These are phyloP conservation scores for Dendryphion nanum DNA, from an alignment of 2,329 filamentous ascomycete species.

Conservation along the genomic window DNA sequence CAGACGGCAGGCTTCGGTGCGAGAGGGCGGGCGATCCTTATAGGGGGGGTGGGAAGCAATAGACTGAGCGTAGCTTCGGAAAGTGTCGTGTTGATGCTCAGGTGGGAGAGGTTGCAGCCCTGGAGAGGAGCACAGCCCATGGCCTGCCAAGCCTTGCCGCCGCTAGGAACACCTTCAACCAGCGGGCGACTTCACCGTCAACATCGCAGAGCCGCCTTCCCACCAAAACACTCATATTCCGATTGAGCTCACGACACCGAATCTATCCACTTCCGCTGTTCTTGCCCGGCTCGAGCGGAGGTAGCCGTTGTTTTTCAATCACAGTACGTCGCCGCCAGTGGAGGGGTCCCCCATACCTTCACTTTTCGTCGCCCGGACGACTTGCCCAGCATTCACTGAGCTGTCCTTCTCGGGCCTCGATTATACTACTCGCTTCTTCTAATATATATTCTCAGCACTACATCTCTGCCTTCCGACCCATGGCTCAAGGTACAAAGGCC, in stretches of 20 bases:
- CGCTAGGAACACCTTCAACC: slow-evolving; percentile 1
- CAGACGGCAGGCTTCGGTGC: too few relatives aligned
- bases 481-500: slow-evolving; percentile 37
- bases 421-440: not conserved
- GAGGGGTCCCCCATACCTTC: slow-evolving; percentile 10
- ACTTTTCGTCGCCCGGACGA: slow-evolving; percentile 5
- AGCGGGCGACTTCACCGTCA: slow-evolving; percentile 1
- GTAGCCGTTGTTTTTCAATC: slow-evolving; percentile 7
- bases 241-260: slow-evolving; percentile 11
- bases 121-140: too few relatives aligned
- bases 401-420: not conserved
- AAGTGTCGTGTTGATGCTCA: too few relatives aligned
- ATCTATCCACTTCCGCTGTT: slow-evolving; percentile 10
- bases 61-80: too few relatives aligned
- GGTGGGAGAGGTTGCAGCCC: too few relatives aligned
- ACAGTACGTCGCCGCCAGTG: slow-evolving; percentile 11
- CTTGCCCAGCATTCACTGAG: slow-evolving; percentile 1
- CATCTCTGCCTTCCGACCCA: slow-evolving; percentile 14
- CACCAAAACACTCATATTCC: slow-evolving; percentile 5
- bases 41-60: too few relatives aligned
- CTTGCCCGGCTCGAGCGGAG: slow-evolving; percentile 9
- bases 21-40: too few relatives aligned
- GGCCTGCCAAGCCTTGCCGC: too few relatives aligned
- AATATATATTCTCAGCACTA: slow-evolving; percentile 4
- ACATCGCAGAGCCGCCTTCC: slow-evolving; percentile 3